Conservation (phyloP, 257 asterid genomes). For the Solanum bulbocastanum region DNA sequence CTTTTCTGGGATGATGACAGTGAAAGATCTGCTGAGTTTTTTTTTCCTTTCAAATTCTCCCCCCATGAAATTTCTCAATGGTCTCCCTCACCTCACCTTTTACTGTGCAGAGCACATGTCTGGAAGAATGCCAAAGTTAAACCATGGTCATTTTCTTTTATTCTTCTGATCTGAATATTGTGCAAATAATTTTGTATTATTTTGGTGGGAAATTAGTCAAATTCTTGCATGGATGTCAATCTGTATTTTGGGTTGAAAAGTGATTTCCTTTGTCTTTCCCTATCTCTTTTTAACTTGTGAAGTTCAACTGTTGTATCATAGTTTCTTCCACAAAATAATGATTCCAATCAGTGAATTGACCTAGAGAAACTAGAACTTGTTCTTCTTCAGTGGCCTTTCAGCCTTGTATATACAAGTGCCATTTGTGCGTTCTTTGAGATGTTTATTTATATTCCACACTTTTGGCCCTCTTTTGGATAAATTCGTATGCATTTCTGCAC, state of each 20-base stretch:
- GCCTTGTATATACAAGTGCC: neutral
- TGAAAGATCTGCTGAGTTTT: neutral
- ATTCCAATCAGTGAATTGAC: neutral
- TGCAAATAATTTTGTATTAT: neutral
- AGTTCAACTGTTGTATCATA: neutral
- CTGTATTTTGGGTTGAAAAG: neutral
- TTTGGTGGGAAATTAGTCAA: neutral
- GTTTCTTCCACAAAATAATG: neutral
- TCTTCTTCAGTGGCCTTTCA: neutral
- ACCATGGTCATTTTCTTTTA: neutral
- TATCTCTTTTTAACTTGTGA: neutral
- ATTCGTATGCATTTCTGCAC: neutral
- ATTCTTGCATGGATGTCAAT: neutral
- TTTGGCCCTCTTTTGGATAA: neutral
- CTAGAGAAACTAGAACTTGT: neutral
- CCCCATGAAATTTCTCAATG: neutral
- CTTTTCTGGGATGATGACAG: neutral
- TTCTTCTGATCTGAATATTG: neutral
- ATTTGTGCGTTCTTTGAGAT: neutral
- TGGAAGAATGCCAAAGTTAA: neutral
- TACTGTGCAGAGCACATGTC: neutral
- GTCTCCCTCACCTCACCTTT: neutral
- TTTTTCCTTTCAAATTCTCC: neutral
- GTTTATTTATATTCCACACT: neutral
- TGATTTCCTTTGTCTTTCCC: neutral